Base-by-base conservation (phyloP, 129 eudicot species). In the Flaveria trinervia region DNA sequence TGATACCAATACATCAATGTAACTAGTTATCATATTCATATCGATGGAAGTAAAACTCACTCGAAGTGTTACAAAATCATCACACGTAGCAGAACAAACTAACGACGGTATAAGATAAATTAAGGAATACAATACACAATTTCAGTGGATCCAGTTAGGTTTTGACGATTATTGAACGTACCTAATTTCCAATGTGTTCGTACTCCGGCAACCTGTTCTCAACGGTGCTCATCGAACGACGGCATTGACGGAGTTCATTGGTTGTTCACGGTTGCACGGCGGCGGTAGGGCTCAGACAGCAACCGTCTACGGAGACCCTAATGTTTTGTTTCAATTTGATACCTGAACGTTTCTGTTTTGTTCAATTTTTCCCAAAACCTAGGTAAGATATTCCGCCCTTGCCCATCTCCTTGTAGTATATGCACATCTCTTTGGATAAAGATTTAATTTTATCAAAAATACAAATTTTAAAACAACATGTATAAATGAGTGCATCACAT, bases 221-320 rank as follows among this genome's bases (percentile, higher is more conserved):
- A 62, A 17, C 70, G 76, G 41, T 60, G 64, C 23, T 78, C 82
- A 45, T 50, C 51, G 41, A 45, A 78, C 49, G 41, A 70, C 48
- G 57, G 76, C 55, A 15, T 25, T 20, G 68, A 23, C 69, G 55
- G 69, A 57, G 57, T 30, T 30, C 36, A 30, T 30, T 0, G 55
- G 26, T 59, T 1, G 36, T 60, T 74, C 45, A 60, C 23, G 20
- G 64, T 43, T 43, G 78, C 28, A 74, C 71, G 71, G 25, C 71
- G 71, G 79, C 30, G 26, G 48, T 43, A 74, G 71, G 79, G 71
- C 44, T 61, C 36, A 26, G 48, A 25, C 46, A 44, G n/a, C 23
- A 26, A n/a, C 52, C 52, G 28, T 5, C 22, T 15, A 26, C 12
- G 43, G 65, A 22, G 15, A 15, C 36, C 33, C 65, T 59, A 23